Conservation (phyloP, 2,329 filamentous ascomycete species). For the Penicillium griseofulvum region DNA sequence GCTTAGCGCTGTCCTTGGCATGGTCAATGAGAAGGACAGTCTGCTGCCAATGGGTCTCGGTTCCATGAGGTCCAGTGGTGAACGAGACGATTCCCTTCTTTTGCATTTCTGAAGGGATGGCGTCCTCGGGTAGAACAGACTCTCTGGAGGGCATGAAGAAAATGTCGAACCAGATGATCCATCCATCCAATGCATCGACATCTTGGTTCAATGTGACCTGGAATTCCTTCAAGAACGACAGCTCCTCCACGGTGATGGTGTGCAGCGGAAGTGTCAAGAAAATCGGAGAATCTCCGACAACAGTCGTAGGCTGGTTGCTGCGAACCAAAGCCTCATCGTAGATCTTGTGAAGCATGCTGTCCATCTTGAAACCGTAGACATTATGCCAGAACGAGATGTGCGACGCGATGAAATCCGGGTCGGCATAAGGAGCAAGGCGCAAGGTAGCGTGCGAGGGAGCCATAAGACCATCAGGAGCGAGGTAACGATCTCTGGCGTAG, state of each 20-base stretch:
- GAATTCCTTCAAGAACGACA: conserved; percentile 72
- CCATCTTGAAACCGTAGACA: conserved; percentile 94
- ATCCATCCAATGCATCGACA: conserved; percentile 74
- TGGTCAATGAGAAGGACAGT: conserved; percentile 70
- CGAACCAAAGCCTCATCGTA: conserved; percentile 79
- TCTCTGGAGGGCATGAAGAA: conserved; percentile 71
- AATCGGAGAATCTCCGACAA: conserved; percentile 54
- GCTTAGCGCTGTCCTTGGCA: conserved; percentile 45
- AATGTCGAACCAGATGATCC: conserved; percentile 89
- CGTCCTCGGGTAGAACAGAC: conserved; percentile 52
- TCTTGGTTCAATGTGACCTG: conserved; percentile 59
- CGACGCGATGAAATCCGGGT: conserved; percentile 73
- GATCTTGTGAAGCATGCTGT: conserved; percentile 78
- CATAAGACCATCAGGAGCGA: conserved; percentile 75
- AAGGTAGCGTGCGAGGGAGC: conserved; percentile 83
- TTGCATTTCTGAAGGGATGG: conserved; percentile 60
- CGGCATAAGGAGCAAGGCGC: conserved; percentile 75
- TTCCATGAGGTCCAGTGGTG: conserved; percentile 76
- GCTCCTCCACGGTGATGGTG: conserved; percentile 66
- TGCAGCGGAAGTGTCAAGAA: conserved; percentile 78
- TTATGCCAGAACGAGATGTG: conserved; percentile 83
- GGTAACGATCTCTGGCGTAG: conserved; percentile 81
- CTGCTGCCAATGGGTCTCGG: conserved; percentile 88
- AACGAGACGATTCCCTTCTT: conserved; percentile 69
- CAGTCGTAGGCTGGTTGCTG: conserved; percentile 59